Conservation (phyloP, 2,329 filamentous ascomycete genomes). For the Stagonosporopsis chrysanthemi region DNA sequence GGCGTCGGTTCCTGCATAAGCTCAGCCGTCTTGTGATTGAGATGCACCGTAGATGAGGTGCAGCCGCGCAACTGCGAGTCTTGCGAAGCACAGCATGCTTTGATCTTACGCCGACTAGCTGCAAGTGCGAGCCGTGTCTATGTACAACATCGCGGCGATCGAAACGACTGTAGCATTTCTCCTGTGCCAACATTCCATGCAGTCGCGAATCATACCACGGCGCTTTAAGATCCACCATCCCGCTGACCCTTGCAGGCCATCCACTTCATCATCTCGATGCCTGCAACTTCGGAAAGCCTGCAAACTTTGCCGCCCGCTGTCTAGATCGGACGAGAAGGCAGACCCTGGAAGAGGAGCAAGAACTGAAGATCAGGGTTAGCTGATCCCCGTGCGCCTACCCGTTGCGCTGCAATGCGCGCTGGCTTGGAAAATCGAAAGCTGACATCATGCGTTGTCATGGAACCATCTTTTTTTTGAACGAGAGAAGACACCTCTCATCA, state of each 20-base stretch:
- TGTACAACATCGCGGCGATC: not conserved
- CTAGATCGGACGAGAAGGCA: not conserved
- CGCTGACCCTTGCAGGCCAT: constrained; percentile 5
- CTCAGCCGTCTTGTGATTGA: not conserved
- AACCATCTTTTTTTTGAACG: not conserved
- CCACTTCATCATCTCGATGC: constrained; percentile 3
- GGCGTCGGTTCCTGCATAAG: constrained; percentile 10
- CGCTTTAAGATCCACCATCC: constrained; percentile 1
- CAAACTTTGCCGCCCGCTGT: not conserved
- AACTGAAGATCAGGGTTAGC: constrained; percentile 2
- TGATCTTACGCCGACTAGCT: not conserved
- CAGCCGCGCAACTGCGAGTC: not conserved
- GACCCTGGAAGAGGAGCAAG: not conserved
- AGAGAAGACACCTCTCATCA: not conserved
- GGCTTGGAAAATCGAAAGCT: constrained; percentile 5
- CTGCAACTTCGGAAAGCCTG: constrained; percentile 2
- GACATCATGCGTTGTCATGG: constrained; percentile 17
- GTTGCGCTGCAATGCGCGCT: constrained; percentile 1
- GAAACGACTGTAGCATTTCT: not conserved
- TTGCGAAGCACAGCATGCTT: not conserved
- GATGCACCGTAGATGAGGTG: not conserved
- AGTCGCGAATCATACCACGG: not conserved
- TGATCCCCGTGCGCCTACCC: constrained; percentile 2
- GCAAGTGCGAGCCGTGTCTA: too few species aligned
- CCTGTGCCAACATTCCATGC: not conserved